A percentile compares a stretch with the other conserved stretches of the same genome.
Conservation (phyloP, 805 yeast genomes). For the Saccharomycopsis fibuligera region DNA sequence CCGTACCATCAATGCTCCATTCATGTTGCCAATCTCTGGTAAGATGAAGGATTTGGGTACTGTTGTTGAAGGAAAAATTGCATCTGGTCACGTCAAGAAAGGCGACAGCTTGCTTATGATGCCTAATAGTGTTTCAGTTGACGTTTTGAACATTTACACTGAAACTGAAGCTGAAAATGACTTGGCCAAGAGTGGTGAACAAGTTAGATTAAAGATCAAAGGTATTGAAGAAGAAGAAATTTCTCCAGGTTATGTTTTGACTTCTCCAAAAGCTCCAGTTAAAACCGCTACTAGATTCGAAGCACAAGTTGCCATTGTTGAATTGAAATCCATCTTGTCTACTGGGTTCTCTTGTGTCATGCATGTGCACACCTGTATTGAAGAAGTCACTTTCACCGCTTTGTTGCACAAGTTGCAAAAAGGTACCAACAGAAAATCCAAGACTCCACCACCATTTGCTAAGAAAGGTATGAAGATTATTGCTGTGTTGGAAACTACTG, state of each 20-base stretch:
- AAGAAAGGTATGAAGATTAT: slow-evolving; percentile 98
- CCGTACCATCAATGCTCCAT: slow-evolving; percentile 89
- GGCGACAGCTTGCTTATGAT: slow-evolving; percentile 69
- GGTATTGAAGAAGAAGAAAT: slow-evolving; percentile 98
- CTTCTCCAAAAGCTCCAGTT: slow-evolving; percentile 82
- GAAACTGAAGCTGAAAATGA: slow-evolving; percentile 95
- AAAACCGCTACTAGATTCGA: slow-evolving; percentile 86
- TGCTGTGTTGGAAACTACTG: slow-evolving; percentile 79
- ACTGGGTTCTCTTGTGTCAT: slow-evolving; percentile 96
- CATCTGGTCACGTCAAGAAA: slow-evolving; percentile 87
- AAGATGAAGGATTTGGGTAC: slow-evolving; percentile 98
- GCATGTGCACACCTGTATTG: slow-evolving; percentile 98
- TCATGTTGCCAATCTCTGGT: slow-evolving; percentile 92
- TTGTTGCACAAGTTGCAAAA: slow-evolving; percentile 90
- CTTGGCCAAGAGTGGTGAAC: slow-evolving; percentile 92
- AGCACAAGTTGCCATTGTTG: slow-evolving; percentile 96
- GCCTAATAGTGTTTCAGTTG: slow-evolving; percentile 86
- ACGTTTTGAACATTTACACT: slow-evolving; percentile 80
- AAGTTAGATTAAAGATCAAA: slow-evolving; percentile 85
- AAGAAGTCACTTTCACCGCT: slow-evolving; percentile 79
- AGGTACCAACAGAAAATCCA: slow-evolving; percentile 94
- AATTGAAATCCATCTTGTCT: slow-evolving; percentile 87
- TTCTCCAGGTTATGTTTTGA: slow-evolving; percentile 83
- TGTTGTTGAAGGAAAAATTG: slow-evolving; percentile 96
- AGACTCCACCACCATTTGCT: slow-evolving; percentile 97